phyloP scores from a whole-genome alignment of 169 alveolate genomes.

The Toxoplasma gondii region DNA sequence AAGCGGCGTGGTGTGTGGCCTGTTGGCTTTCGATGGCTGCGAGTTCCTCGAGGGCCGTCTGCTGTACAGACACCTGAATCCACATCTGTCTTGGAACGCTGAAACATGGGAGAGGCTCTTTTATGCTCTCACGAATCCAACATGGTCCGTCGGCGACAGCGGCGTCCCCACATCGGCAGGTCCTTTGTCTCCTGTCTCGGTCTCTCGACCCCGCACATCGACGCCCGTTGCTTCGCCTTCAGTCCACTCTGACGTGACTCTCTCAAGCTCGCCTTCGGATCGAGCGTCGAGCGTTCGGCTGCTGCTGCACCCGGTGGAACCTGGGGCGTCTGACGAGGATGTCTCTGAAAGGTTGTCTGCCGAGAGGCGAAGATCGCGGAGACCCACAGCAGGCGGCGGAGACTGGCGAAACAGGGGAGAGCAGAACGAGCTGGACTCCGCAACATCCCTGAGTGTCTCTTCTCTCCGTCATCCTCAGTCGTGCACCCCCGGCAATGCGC shows the following conservation, averaged over 20 bases:
- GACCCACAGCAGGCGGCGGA: not conserved
- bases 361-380: not conserved
- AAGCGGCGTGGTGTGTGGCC: slow-evolving; percentile 2
- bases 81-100: not conserved
- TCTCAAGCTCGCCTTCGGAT: not conserved
- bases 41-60: slow-evolving; percentile 21
- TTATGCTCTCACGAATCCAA: not conserved
- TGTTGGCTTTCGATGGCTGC: not conserved
- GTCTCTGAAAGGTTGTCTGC: not conserved
- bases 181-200: not conserved
- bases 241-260: not conserved
- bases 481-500: not conserved
- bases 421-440: not conserved
- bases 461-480: not conserved
- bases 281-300: not conserved
- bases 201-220: not conserved
- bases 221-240: not conserved
- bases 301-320: not conserved
- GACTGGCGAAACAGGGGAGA: not conserved
- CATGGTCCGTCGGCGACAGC: not conserved
- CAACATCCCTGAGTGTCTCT: not conserved
- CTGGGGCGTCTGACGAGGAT: not conserved
- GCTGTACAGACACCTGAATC: slow-evolving; percentile 30
- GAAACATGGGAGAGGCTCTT: not conserved
- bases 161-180: not conserved